Evolutionary conservation across 495 filamentous ascomycete species (phyloP).

Genomic region (Neurospora sp.): DNA sequence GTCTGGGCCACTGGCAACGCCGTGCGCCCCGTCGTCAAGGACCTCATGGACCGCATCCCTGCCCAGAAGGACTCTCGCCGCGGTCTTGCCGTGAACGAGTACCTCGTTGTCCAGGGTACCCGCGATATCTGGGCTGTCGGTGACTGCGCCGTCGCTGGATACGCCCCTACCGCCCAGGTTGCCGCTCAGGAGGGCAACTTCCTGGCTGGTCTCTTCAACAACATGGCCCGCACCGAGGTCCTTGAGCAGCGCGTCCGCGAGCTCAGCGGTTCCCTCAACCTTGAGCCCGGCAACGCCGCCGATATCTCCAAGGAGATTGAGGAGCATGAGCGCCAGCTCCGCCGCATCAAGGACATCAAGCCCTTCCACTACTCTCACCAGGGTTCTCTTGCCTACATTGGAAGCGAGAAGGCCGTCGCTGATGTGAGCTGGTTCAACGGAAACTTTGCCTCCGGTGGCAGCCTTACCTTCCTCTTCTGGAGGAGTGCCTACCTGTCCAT

Average conservation of each 20-base stretch:
- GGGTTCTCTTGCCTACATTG: constrained; percentile 94
- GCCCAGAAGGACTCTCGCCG: constrained; percentile 92
- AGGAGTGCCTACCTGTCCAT: constrained; percentile 95
- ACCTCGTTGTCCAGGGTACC: constrained; percentile 92
- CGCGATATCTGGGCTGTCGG: constrained; percentile 81
- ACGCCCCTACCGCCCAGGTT: constrained; percentile 95
- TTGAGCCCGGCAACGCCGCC: constrained; percentile 46
- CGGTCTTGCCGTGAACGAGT: constrained; percentile 93
- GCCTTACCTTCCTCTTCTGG: constrained; percentile 88
- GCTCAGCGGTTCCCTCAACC: constrained; percentile 40
- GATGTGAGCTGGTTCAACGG: constrained; percentile 97
- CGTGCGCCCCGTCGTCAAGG: constrained; percentile 73
- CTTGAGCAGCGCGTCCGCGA: constrained; percentile 65
- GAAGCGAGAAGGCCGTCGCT: constrained; percentile 92
- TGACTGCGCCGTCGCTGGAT: constrained; percentile 91
- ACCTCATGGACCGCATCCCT: constrained; percentile 85
- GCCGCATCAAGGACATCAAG: constrained; percentile 82
- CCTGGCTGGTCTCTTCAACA: constrained; percentile 92
- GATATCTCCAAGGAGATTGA: constrained; percentile 69
- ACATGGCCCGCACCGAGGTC: constrained; percentile 82
- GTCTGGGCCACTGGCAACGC: constrained; percentile 99
- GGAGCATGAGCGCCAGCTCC: constrained; percentile 70
- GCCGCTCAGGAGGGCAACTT: constrained; percentile 93
- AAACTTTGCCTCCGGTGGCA: constrained; percentile 81
- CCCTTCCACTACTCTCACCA: constrained; percentile 98